Evolutionary conservation across 1,139 yeast species (phyloP).

Genomic region (Saccharomyces hybrid): DNA sequence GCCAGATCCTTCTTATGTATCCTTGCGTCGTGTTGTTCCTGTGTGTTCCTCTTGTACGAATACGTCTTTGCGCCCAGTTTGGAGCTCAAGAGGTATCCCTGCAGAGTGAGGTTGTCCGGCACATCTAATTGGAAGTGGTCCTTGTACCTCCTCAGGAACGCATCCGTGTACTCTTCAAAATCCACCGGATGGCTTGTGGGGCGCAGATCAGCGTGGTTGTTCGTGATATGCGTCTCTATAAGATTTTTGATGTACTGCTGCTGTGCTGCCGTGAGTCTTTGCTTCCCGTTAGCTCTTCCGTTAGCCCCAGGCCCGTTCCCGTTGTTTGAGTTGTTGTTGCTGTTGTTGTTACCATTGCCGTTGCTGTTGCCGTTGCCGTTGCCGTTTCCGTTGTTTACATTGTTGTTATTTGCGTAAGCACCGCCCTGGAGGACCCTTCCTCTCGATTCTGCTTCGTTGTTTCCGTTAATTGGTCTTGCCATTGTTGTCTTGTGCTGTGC

Average conservation of each 20-base stretch:
- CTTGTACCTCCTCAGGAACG: constrained; percentile 29
- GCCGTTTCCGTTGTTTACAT: constrained; percentile 4
- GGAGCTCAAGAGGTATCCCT: constrained; percentile 29
- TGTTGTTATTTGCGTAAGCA: constrained; percentile 14
- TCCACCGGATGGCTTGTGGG: constrained; percentile 22
- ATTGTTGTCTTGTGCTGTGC: constrained; percentile 5
- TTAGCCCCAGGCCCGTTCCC: constrained; percentile 3
- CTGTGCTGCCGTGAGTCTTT: constrained; percentile 28
- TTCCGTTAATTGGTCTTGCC: constrained; percentile 22
- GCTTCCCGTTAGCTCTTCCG: constrained; percentile 19
- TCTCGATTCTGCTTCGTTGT: constrained; percentile 27
- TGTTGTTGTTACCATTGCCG: neutral
- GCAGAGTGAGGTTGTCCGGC: constrained; percentile 27
- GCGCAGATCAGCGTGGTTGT: constrained; percentile 23
- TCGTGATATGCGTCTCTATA: constrained; percentile 24
- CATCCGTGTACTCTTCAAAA: constrained; percentile 27
- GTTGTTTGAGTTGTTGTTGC: constrained; percentile 3
- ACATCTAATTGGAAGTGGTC: constrained; percentile 25
- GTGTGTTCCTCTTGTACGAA: constrained; percentile 21
- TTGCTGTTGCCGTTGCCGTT: neutral
- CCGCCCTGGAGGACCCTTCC: constrained; percentile 10
- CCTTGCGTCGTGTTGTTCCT: constrained; percentile 20
- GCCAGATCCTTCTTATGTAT: constrained; percentile 25
- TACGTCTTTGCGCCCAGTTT: constrained; percentile 27
- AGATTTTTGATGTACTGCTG: constrained; percentile 29